Conservation (phyloP, 768 basidiomycete species). For the Butyriboletus loyo region DNA sequence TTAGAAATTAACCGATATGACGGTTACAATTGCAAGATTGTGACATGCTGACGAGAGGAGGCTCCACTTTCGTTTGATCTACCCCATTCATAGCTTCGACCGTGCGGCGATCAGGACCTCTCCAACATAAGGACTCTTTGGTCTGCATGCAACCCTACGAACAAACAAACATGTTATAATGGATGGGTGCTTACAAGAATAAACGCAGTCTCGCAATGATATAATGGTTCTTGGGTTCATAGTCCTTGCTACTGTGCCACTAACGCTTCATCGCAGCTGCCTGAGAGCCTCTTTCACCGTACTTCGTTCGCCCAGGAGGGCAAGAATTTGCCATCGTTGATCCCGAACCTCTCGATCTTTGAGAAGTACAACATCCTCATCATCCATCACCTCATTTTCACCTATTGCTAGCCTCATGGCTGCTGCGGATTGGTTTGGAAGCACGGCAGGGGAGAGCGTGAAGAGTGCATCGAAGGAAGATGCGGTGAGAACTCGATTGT, state of each 20-base stretch:
- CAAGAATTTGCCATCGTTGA: conserved; percentile 75
- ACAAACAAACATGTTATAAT: not conserved
- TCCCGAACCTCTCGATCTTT: conserved; percentile 66
- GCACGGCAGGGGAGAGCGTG: conserved; percentile 68
- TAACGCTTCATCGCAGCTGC: conserved; percentile 29
- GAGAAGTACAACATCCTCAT: conserved; percentile 48
- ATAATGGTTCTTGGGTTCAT: not conserved
- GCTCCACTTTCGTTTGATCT: not conserved
- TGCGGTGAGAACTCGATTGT: conserved; percentile 50
- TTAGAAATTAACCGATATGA: no score
- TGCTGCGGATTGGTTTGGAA: conserved; percentile 78
- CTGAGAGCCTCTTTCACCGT: conserved; percentile 60
- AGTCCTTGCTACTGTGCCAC: not conserved
- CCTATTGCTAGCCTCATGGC: conserved; percentile 67
- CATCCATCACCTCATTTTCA: conserved; percentile 44
- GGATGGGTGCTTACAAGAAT: not conserved
- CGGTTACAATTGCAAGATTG: no score
- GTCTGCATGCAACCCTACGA: not conserved
- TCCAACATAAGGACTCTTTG: not conserved
- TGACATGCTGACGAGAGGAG: no score
- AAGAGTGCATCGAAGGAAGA: conserved; percentile 77
- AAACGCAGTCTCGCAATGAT: not conserved
- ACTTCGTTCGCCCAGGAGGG: conserved; percentile 70
- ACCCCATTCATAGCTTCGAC: not conserved
- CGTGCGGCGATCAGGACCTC: not conserved